Conservation (phyloP, 257 asterid species). For the Solanum acaule region DNA sequence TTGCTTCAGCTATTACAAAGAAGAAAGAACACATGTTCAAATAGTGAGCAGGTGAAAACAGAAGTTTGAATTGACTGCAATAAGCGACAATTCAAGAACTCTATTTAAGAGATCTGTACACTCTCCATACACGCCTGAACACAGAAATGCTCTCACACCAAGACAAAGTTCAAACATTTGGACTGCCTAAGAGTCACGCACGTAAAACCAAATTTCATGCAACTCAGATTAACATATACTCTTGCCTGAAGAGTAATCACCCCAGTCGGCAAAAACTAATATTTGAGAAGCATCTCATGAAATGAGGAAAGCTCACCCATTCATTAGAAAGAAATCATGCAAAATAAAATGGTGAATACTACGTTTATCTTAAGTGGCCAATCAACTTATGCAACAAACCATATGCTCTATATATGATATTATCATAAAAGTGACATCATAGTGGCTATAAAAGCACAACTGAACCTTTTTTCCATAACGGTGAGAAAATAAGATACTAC, state of each 20-base stretch:
- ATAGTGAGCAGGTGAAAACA: background rate
- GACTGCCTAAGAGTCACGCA: background rate
- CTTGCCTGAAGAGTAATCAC: background rate
- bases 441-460: background rate
- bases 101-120: background rate
- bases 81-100: background rate
- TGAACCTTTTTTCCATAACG: background rate
- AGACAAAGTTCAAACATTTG: background rate
- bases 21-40: background rate
- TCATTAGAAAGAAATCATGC: background rate
- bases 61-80: background rate
- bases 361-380: background rate
- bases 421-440: background rate
- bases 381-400: background rate
- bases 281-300: background rate
- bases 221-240: background rate
- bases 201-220: background rate
- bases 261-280: background rate
- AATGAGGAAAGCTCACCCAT: background rate
- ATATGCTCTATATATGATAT: background rate
- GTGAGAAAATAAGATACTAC: background rate
- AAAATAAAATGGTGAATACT: background rate
- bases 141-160: background rate
- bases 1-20: constrained; percentile 70
- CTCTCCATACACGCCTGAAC: background rate